Evolutionary conservation across 2,329 filamentous ascomycete genomes (phyloP).

Genomic region (Lachnellula hyalina): DNA sequence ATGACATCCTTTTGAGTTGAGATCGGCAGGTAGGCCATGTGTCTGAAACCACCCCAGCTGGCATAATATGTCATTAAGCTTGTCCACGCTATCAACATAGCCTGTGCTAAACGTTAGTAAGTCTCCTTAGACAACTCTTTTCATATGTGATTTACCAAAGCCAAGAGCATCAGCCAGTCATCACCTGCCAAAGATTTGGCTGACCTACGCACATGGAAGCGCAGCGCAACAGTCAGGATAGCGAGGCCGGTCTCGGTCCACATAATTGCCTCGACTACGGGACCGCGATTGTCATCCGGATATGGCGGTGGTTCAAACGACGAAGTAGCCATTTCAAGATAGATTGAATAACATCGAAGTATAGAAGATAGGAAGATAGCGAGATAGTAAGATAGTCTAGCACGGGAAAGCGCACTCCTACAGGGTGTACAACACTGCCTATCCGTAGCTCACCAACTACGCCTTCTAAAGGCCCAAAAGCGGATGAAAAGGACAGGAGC

Average conservation of each 20-base stretch:
- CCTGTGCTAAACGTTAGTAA: not conserved
- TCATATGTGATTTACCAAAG: conserved; percentile 1
- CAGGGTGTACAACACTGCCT: no score
- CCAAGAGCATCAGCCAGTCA: conserved; percentile 6
- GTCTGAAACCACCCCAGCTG: conserved; percentile 2
- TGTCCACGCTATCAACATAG: not conserved
- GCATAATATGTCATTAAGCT: not conserved
- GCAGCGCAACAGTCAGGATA: conserved; percentile 1
- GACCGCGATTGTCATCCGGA: not conserved
- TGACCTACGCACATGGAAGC: conserved; percentile 3
- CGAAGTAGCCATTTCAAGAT: not conserved
- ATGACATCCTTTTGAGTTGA: not conserved
- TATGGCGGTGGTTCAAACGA: not conserved
- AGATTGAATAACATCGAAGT: no score
- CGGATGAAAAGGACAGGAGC: no score
- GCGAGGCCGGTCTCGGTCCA: not conserved
- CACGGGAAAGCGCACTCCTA: no score
- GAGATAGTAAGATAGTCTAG: no score
- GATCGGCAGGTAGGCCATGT: not conserved
- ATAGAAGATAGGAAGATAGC: no score
- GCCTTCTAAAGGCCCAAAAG: no score
- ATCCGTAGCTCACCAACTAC: no score
- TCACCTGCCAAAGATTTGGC: conserved; percentile 1
- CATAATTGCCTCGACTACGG: not conserved
- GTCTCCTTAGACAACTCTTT: not conserved